Conservation (phyloP, 768 basidiomycete species). For the Suillus brevipes region DNA sequence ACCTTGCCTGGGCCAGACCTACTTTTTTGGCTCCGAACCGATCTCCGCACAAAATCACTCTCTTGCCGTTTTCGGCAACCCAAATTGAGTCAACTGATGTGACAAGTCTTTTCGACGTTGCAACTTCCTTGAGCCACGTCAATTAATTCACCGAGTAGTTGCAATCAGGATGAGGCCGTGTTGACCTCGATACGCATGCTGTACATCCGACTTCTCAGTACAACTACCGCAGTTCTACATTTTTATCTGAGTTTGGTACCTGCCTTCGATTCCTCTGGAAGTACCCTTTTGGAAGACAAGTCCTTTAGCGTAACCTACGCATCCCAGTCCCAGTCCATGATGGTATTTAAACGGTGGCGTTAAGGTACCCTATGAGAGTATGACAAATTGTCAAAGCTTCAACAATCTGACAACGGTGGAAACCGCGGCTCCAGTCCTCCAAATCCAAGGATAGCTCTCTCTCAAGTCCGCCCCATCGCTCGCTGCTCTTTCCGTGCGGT, state of each 20-base stretch:
- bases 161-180: background rate
- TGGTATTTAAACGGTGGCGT: constrained; percentile 1
- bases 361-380: background rate
- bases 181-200: background rate
- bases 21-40: constrained; percentile 19
- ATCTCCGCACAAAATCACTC: constrained; percentile 33
- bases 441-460: background rate
- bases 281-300: constrained; percentile 2
- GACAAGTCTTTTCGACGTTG: background rate
- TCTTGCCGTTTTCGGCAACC: constrained; percentile 17
- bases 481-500: constrained; percentile 48
- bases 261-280: background rate
- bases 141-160: constrained; percentile 1
- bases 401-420: constrained; percentile 2
- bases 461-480: constrained; percentile 30
- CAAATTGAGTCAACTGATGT: background rate
- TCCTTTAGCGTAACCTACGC: background rate
- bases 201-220: background rate
- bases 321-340: no score
- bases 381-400: constrained; percentile 6
- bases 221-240: background rate
- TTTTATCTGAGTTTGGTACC: background rate
- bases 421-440: constrained; percentile 1
- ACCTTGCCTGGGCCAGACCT: constrained; percentile 33
- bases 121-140: constrained; percentile 6